phyloP scores from a whole-genome alignment of 2,329 filamentous ascomycete genomes.

The Botrytis cinerea region DNA sequence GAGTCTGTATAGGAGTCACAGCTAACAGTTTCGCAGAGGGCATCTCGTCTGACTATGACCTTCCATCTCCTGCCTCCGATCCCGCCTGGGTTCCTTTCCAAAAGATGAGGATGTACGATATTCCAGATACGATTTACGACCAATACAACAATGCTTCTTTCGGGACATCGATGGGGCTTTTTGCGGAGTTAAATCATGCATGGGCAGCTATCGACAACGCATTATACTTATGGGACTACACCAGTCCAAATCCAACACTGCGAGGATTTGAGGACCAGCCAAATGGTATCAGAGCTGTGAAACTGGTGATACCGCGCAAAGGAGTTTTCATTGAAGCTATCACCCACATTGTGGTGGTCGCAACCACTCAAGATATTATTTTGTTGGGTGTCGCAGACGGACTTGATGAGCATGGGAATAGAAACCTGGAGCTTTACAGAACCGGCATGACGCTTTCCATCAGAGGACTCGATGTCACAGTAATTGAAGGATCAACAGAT shows the following conservation, averaged over 20 bases:
- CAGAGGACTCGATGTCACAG: conserved; percentile 72
- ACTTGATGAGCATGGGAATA: conserved; percentile 67
- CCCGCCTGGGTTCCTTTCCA: conserved; percentile 87
- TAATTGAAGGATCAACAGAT: conserved; percentile 74
- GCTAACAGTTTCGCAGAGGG: conserved; percentile 60
- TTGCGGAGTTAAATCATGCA: conserved; percentile 90
- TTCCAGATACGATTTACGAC: conserved; percentile 89
- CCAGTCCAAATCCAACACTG: conserved; percentile 83
- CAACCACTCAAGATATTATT: conserved; percentile 81
- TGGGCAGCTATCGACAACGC: conserved; percentile 97
- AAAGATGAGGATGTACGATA: conserved; percentile 80
- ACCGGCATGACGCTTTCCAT: conserved; percentile 82
- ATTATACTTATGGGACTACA: conserved; percentile 97
- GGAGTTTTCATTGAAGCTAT: conserved; percentile 88
- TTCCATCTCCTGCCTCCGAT: conserved; percentile 59
- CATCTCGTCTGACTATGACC: conserved; percentile 87
- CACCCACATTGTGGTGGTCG: conserved; percentile 84
- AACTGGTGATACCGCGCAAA: conserved; percentile 78
- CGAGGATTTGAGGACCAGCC: conserved; percentile 89
- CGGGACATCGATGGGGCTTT: conserved; percentile 90
- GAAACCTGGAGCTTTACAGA: conserved; percentile 77
- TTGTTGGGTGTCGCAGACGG: conserved; percentile 80
- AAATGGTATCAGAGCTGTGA: conserved; percentile 87
- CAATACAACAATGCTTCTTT: conserved; percentile 88
- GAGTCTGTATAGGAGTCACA: conserved; percentile 34